phyloP scores from a whole-genome alignment of 2,329 filamentous ascomycete genomes.

The Hirsutella rhossiliensis region DNA sequence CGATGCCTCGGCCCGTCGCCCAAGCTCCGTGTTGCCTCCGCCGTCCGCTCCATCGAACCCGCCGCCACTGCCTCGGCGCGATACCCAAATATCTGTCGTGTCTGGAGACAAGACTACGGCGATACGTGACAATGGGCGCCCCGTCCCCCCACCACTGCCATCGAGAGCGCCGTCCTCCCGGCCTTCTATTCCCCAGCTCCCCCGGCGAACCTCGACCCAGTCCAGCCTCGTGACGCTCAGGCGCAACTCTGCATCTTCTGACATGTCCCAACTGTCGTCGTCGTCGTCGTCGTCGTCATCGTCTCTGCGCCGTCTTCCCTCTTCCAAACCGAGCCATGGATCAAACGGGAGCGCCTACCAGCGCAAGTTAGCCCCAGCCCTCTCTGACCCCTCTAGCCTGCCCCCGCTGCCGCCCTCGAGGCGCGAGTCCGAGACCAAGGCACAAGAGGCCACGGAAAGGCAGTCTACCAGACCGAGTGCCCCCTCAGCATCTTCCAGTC shows the following conservation, averaged over 20 bases:
- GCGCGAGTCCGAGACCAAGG: constrained; percentile 38
- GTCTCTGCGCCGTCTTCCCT: constrained; percentile 32
- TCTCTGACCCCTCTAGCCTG: constrained; percentile 42
- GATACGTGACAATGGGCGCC: constrained; percentile 10
- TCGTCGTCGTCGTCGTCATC: constrained; percentile 40
- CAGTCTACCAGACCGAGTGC: constrained; percentile 2
- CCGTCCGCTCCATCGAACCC: constrained; percentile 18
- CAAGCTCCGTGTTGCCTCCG: constrained; percentile 26
- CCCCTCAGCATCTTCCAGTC: constrained; percentile 14
- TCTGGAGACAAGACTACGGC: constrained; percentile 1
- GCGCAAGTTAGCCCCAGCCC: constrained; percentile 40
- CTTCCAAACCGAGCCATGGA: constrained; percentile 35
- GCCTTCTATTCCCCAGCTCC: constrained; percentile 35
- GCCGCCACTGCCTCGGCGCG: constrained; percentile 23
- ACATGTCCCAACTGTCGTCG: constrained; percentile 40
- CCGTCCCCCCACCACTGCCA: constrained; percentile 21
- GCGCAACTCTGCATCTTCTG: constrained; percentile 46
- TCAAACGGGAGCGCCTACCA: constrained; percentile 25
- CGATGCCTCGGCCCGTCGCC: not conserved
- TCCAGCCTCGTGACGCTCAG: constrained; percentile 25
- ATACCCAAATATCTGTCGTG: constrained; percentile 10
- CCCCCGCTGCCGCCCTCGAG: constrained; percentile 44
- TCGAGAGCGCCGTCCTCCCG: constrained; percentile 15
- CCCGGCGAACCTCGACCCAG: constrained; percentile 35
- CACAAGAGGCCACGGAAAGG: constrained; percentile 12